Evolutionary conservation across 768 basidiomycete species (phyloP).

Genomic region (Leccinum subgranulosum): DNA sequence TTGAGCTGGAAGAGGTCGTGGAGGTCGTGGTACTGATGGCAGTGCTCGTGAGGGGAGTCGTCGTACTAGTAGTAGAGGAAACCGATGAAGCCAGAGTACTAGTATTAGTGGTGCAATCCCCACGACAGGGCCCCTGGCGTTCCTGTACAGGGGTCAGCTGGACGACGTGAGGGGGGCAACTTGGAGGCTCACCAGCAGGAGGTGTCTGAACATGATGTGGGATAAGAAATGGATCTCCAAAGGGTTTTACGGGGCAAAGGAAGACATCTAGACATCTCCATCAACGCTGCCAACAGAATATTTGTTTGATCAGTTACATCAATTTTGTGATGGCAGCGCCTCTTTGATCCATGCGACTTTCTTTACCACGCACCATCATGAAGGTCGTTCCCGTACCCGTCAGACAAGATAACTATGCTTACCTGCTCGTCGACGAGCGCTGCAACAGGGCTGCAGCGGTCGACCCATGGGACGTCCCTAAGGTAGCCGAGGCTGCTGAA

Average conservation of each 20-base stretch:
- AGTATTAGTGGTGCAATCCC: neutral
- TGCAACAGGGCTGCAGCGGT: slow-evolving; percentile 71
- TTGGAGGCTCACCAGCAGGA: neutral
- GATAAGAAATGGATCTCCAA: neutral
- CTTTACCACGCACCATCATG: slow-evolving; percentile 44
- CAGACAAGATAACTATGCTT: slow-evolving; percentile 81
- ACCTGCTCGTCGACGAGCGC: slow-evolving; percentile 70
- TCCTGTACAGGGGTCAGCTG: slow-evolving; percentile 7
- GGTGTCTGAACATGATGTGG: neutral
- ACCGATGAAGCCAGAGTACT: no score
- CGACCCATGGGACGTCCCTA: slow-evolving; percentile 75
- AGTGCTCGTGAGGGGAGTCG: neutral
- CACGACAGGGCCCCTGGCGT: neutral
- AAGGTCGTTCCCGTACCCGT: slow-evolving; percentile 77
- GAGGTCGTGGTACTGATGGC: neutral
- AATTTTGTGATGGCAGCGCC: slow-evolving; percentile 14
- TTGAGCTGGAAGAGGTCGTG: neutral
- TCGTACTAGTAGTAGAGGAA: neutral
- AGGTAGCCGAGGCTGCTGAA: slow-evolving; percentile 61
- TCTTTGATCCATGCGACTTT: slow-evolving; percentile 12
- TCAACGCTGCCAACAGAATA: neutral
- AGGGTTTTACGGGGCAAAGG: neutral
- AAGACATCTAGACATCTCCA: neutral
- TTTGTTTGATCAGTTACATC: neutral
- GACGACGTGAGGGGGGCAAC: neutral